Evolutionary conservation across 2,329 filamentous ascomycete genomes (phyloP), one percentile per base, ranked within the genome.

Genomic region (Stenocarpella maydis): DNA sequence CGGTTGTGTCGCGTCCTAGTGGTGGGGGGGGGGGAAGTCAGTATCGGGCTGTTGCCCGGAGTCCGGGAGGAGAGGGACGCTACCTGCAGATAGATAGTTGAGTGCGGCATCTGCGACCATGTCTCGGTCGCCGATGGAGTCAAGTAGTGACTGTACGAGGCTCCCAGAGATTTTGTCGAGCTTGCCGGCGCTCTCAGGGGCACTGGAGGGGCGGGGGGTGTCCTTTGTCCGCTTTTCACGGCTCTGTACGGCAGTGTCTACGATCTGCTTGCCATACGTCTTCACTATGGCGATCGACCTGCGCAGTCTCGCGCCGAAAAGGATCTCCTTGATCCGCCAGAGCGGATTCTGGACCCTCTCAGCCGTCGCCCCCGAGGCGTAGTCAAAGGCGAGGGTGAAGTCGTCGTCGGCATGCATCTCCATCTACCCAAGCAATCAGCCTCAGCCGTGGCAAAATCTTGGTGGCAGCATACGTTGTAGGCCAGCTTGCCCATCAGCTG

Each of bases 401-500:
- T 85, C 84, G 70, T 90, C 86, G 39, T 85, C 82, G 58, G 87
- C 83, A 74, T 88, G 87, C 82, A 91, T 90, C 72, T 91, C 88
- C 87, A 90, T 90, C 84, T 86, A 63, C 14, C n/a, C 3, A 14
- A 14, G 19, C 26, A 24, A 17, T 55, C 24, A 53, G 45, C 52
- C 43, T 34, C 9, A n/a, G n/a, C 58, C 58, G 41, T 37, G 58
- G 43, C 43, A 49, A 9, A 19, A 28, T 10, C 39, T 17, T 69
- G 26, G 50, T 15, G 31, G 26, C 4, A 39, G 73, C 78, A 73
- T 76, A 82, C 84, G 75, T 89, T 86, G 73, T 91, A 91, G 17
- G 89, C 89, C 86, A 91, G 89, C 71, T 84, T 84, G n/a, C 89
- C 89, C 86, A 91, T 90, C 28, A 91, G 75, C 69, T 88, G 83